Evolutionary conservation across 257 asterid genomes (phyloP).

Genomic region (Orobanche coerulescens): DNA sequence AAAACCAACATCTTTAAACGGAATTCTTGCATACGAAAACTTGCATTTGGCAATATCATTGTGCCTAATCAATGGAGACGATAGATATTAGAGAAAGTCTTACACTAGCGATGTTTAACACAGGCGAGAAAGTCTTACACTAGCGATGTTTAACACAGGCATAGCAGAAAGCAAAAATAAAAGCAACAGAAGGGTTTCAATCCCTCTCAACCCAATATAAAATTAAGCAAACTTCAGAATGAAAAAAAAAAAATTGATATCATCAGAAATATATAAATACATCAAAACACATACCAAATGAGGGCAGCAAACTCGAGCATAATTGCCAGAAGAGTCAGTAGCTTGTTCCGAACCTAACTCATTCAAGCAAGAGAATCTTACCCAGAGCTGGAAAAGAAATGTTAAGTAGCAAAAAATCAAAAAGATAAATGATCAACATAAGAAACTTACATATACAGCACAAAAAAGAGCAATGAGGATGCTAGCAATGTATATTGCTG

Average conservation of each 20-base stretch:
- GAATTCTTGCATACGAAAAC: too few species aligned
- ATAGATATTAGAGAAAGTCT: too few species aligned
- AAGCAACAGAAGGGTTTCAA: constrained; percentile 17
- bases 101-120: too few species aligned
- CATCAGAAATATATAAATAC: constrained; percentile 11
- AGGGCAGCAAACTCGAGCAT: constrained; percentile 87
- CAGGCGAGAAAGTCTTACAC: too few species aligned
- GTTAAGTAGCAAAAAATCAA: constrained; percentile 9
- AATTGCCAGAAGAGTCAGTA: constrained; percentile 75
- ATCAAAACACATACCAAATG: constrained; percentile 52
- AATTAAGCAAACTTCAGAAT: neutral
- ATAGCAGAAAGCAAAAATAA: neutral
- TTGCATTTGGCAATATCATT: too few species aligned
- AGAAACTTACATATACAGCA: constrained; percentile 84
- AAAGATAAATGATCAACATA: constrained; percentile 13
- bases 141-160: too few species aligned
- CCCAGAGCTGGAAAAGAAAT: constrained; percentile 6
- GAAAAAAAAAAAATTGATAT: neutral
- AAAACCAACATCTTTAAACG: too few species aligned
- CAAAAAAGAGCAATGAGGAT: constrained; percentile 77
- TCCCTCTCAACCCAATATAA: neutral
- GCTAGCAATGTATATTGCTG: constrained; percentile 95
- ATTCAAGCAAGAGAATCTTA: constrained; percentile 4
- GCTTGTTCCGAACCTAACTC: constrained; percentile 74
- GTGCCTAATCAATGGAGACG: too few species aligned